Evolutionary conservation across 805 yeast genomes (phyloP).

Genomic region (Vanderwaltozyma polyspora): DNA sequence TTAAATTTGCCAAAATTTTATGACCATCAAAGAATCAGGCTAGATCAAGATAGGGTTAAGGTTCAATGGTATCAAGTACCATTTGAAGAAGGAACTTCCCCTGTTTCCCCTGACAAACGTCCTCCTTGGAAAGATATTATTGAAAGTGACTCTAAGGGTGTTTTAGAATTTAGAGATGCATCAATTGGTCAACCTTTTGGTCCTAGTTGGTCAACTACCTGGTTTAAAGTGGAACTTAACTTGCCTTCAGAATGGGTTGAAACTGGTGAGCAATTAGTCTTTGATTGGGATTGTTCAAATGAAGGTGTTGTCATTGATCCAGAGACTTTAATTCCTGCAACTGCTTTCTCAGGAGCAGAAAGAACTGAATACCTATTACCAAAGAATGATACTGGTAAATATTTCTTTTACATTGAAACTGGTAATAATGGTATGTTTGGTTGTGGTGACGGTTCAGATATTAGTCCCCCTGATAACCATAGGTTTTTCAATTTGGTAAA

Average conservation of each 20-base stretch:
- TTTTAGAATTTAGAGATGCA: constrained; percentile 42
- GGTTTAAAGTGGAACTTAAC: constrained; percentile 67
- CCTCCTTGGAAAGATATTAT: constrained; percentile 26
- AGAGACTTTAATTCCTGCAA: constrained; percentile 47
- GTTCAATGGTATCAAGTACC: constrained; percentile 68
- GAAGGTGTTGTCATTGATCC: constrained; percentile 73
- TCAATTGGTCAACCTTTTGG: constrained; percentile 69
- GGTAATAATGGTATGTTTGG: constrained; percentile 96
- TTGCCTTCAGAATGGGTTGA: constrained; percentile 45
- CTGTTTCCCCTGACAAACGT: constrained; percentile 26
- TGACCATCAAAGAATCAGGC: constrained; percentile 41
- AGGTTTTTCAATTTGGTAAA: constrained; percentile 52
- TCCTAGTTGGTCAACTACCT: constrained; percentile 94
- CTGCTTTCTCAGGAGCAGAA: constrained; percentile 84
- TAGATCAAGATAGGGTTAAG: constrained; percentile 37
- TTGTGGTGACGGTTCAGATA: constrained; percentile 47
- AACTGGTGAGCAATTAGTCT: constrained; percentile 41
- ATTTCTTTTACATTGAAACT: constrained; percentile 71
- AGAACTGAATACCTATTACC: constrained; percentile 68
- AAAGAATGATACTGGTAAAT: constrained; percentile 37
- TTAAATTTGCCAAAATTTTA: constrained; percentile 77
- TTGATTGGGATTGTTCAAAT: constrained; percentile 77
- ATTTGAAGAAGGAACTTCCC: constrained; percentile 34
- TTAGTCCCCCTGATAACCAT: constrained; percentile 61
- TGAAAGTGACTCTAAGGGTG: constrained; percentile 13